Evolutionary conservation across 2,329 filamentous ascomycete species (phyloP).

Genomic region (Onygenales sp.): DNA sequence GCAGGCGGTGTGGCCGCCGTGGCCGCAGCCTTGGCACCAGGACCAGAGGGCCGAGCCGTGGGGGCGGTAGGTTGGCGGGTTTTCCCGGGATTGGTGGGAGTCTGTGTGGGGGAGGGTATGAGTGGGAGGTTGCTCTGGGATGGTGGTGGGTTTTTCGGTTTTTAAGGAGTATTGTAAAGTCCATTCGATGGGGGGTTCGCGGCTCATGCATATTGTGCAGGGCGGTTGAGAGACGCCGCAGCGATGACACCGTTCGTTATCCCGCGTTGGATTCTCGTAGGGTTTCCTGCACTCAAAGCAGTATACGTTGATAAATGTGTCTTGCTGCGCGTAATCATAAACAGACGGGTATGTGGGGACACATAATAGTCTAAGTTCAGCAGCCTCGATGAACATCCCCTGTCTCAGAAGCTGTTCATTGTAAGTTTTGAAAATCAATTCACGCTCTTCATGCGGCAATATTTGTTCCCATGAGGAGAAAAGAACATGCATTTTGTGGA

Average conservation of each 20-base stretch:
- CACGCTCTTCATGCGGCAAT: slow-evolving; percentile 38
- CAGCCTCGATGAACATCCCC: slow-evolving; percentile 39
- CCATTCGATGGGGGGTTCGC: slow-evolving; percentile 33
- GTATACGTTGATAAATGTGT: slow-evolving; percentile 44
- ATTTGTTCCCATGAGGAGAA: slow-evolving; percentile 29
- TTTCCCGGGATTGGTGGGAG: slow-evolving; percentile 29
- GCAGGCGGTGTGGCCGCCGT: slow-evolving; percentile 51
- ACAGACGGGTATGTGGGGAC: slow-evolving; percentile 47
- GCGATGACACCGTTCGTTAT: slow-evolving; percentile 43
- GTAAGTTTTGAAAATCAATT: slow-evolving; percentile 47
- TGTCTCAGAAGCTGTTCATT: slow-evolving; percentile 44
- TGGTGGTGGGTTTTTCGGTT: background rate
- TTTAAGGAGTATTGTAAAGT: slow-evolving; percentile 17
- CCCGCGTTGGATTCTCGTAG: slow-evolving; percentile 40
- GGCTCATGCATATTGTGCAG: slow-evolving; percentile 33
- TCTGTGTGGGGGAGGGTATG: slow-evolving; percentile 26
- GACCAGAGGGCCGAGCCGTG: slow-evolving; percentile 39
- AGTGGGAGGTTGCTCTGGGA: slow-evolving; percentile 21
- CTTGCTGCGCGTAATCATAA: slow-evolving; percentile 47
- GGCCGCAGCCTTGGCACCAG: slow-evolving; percentile 52
- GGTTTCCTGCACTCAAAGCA: slow-evolving; percentile 50
- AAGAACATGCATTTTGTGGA: slow-evolving; percentile 30
- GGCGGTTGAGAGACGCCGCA: slow-evolving; percentile 34
- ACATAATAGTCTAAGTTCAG: slow-evolving; percentile 45
- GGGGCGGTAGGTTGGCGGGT: slow-evolving; percentile 14